Percentiles rank a stretch among this genome's conserved stretches.
These are phyloP conservation scores for Gracilaria vermiculophylla DNA, from an alignment of 23 red algal species.

Conservation along the genomic window DNA sequence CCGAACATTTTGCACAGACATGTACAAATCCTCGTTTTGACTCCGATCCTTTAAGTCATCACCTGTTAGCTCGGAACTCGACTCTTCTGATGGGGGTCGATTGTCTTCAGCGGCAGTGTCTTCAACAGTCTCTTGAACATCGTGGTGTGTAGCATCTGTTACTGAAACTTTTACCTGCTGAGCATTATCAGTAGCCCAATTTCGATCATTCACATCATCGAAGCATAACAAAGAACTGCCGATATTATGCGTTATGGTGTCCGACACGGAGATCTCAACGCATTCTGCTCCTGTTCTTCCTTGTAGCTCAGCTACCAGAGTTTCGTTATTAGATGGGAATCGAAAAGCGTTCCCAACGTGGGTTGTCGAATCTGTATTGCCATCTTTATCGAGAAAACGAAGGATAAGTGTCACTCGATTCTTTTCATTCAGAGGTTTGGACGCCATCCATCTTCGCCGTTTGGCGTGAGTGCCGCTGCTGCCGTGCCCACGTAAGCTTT, in stretches of 20 bases:
- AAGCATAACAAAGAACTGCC: not conserved
- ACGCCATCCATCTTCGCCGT: slow-evolving; percentile 21
- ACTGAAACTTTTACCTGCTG: not conserved
- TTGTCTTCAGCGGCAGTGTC: not conserved
- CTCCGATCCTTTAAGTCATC: not conserved
- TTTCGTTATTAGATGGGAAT: slow-evolving; percentile 28
- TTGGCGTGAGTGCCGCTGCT: not conserved
- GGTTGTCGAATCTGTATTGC: not conserved
- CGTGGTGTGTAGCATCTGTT: not conserved
- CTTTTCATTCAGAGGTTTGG: slow-evolving; percentile 20
- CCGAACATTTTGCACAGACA: not conserved
- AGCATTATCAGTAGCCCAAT: not conserved
- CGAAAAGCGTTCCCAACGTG: slow-evolving; percentile 47
- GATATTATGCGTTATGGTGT: not conserved
- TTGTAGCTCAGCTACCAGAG: slow-evolving; percentile 1
- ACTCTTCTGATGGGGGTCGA: not conserved
- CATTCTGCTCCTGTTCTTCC: slow-evolving; percentile 25
- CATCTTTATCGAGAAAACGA: slow-evolving; percentile 19
- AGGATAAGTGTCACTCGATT: slow-evolving; percentile 37
- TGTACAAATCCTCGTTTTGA: not conserved
- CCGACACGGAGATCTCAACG: not conserved
- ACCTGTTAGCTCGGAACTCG: not conserved
- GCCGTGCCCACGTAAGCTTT: not conserved
- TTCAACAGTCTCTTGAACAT: not conserved
- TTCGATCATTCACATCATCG: not conserved